Base-by-base conservation (phyloP, 1,284 basidiomycete species). In the Laetiporus sulphureus region DNA sequence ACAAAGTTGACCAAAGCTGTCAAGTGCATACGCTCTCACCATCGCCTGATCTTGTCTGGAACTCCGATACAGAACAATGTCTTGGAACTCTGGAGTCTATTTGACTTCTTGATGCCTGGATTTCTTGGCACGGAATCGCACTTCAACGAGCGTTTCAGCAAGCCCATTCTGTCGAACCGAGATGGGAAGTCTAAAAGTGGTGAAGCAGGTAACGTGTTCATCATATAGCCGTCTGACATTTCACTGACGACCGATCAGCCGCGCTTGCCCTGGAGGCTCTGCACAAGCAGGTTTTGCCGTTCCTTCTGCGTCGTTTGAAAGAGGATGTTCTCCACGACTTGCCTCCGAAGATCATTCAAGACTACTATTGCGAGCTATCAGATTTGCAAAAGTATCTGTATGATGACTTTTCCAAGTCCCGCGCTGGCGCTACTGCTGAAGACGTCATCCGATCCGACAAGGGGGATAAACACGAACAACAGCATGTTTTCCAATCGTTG, bases 51-150 rank as follows among this genome's bases (percentile, higher is more conserved):
- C 55, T 71, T 99, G 1, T 96, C 93, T 0, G 96, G 96, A 20
- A 99, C 96, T 10, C 96, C 96, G 0, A 98, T 99, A 45, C 96
- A 99, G 69, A 99, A 99, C 65, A 99, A 99, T 58, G 94, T 99
- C 6, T 70, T 99, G 31, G 96, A 99, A 63, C 68, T 99, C 3
- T 99, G 96, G 96, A 96, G 91, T 64, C 69, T 99, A 43, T 99
- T 99, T 63, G 96, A 99, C 64, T 99, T 98, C 67, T 67, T 99
- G 52, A 99, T 99, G 96, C 96, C 96, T 16, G 96, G 96, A 1
- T 99, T 99, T 68, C 69, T 99, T 36, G 96, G 96, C 19, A 92
- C 84, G 5, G 96, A 99, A 61, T 67, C 83, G n/a, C 83, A 82
- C 4, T 99, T 99, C 71, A 96, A 93, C 55, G 93, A 99, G 49